Conservation (phyloP, 345 rosid genomes). For the Syzygium grande region DNA sequence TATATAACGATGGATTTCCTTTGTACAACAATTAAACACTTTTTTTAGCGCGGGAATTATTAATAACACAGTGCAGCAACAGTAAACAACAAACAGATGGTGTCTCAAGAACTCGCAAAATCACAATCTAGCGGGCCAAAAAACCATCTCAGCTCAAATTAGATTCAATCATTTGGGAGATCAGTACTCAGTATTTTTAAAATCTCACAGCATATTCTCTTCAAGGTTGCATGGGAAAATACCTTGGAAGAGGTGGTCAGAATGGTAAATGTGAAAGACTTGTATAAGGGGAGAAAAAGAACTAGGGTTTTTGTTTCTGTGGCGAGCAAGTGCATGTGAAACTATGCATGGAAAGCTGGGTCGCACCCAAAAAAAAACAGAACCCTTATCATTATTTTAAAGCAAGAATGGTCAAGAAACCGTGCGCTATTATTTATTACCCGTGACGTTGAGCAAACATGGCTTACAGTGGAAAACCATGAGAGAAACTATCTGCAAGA, state of each 20-base stretch:
- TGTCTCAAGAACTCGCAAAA: background rate
- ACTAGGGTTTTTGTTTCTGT: slow-evolving; percentile 20
- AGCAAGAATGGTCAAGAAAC: slow-evolving; percentile 47
- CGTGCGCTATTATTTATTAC: slow-evolving; percentile 16
- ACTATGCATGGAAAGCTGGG: slow-evolving; percentile 66
- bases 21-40: background rate
- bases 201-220: background rate
- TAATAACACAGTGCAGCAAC: background rate
- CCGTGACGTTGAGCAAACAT: slow-evolving; percentile 55
- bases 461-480: slow-evolving; percentile 36
- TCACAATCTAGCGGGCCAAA: background rate
- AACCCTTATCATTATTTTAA: background rate
- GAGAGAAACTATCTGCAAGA: slow-evolving; percentile 1
- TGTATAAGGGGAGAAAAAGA: background rate
- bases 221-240: slow-evolving; percentile 12
- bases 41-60: background rate
- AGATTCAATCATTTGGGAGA: background rate
- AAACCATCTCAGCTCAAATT: background rate
- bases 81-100: background rate
- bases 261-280: slow-evolving; percentile 23
- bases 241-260: slow-evolving; percentile 15
- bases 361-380: background rate
- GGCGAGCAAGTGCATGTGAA: slow-evolving; percentile 52
- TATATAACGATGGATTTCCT: background rate
- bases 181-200: background rate